Evolutionary conservation across 805 yeast genomes (phyloP).

Genomic region (Saccharomycopsis synnaedendra): DNA sequence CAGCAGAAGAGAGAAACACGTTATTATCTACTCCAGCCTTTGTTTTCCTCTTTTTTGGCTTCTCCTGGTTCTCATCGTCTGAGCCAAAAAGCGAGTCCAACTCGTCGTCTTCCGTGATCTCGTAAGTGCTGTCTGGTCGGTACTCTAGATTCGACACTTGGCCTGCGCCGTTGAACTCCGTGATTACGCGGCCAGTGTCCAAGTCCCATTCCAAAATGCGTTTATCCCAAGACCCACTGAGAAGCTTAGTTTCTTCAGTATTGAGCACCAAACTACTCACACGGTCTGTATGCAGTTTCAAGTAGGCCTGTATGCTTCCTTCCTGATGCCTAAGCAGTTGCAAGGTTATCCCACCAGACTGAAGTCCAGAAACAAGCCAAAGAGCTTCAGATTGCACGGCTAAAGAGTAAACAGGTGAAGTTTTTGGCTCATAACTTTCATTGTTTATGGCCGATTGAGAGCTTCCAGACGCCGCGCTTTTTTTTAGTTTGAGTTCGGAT

Average conservation of each 20-base stretch:
- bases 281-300: constrained; percentile 59
- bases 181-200: constrained; percentile 47
- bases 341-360: constrained; percentile 75
- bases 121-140: constrained; percentile 47
- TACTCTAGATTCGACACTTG: constrained; percentile 71
- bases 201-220: constrained; percentile 76
- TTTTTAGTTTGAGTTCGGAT: constrained; percentile 26
- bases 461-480: constrained; percentile 7
- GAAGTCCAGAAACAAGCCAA: constrained; percentile 77
- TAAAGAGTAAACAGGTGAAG: constrained; percentile 80
- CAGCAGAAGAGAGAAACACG: constrained; percentile 66
- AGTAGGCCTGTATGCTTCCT: constrained; percentile 71
- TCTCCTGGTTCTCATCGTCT: constrained; percentile 29
- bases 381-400: constrained; percentile 74
- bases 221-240: constrained; percentile 91
- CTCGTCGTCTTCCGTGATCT: constrained; percentile 30
- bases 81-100: constrained; percentile 51
- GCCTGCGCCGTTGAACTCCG: constrained; percentile 48
- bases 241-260: constrained; percentile 44
- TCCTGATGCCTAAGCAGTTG: constrained; percentile 78
- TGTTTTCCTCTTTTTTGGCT: neutral
- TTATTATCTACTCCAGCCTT: constrained; percentile 24
- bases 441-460: constrained; percentile 17
- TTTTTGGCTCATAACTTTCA: constrained; percentile 37
- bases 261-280: constrained; percentile 64